These are phyloP conservation scores for Lichtheimia hyalospora DNA, from an alignment of 371 early-diverging fungal genomes.

Conservation along the genomic window DNA sequence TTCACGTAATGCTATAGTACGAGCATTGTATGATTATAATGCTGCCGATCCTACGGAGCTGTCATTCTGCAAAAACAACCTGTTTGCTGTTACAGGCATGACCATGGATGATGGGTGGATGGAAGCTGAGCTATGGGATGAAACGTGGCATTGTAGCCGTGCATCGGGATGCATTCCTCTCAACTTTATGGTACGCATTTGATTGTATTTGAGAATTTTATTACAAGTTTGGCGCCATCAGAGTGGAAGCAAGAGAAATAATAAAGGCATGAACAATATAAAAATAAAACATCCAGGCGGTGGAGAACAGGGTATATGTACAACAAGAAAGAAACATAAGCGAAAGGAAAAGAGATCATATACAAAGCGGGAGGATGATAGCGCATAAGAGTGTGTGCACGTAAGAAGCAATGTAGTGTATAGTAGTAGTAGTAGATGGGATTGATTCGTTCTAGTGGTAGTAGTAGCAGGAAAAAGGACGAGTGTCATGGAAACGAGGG, in stretches of 20 bases:
- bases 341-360: not conserved
- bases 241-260: not conserved
- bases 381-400: too few relatives aligned
- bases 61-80: conserved; percentile 21
- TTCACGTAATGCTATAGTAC: conserved; percentile 16
- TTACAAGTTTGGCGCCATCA: not conserved
- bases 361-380: too few relatives aligned
- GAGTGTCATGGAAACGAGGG: not conserved
- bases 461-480: not conserved
- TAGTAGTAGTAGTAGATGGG: too few relatives aligned
- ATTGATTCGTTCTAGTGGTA: not conserved
- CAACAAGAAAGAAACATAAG: not conserved
- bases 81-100: conserved; percentile 21
- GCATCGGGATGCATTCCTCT: conserved; percentile 28
- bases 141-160: conserved; percentile 12
- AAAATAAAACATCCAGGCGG: conserved; percentile 2
- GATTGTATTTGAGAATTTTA: not conserved
- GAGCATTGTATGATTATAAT: conserved; percentile 35
- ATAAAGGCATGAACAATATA: not conserved
- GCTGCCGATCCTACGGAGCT: conserved; percentile 31
- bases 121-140: conserved; percentile 28
- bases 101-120: conserved; percentile 25
- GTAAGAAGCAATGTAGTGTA: too few relatives aligned
- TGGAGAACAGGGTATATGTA: not conserved
- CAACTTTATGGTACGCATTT: conserved; percentile 17